A percentile compares a stretch with the other conserved stretches of the same genome.
Conservation (phyloP, 257 asterid species). For the Asclepias syriaca region DNA sequence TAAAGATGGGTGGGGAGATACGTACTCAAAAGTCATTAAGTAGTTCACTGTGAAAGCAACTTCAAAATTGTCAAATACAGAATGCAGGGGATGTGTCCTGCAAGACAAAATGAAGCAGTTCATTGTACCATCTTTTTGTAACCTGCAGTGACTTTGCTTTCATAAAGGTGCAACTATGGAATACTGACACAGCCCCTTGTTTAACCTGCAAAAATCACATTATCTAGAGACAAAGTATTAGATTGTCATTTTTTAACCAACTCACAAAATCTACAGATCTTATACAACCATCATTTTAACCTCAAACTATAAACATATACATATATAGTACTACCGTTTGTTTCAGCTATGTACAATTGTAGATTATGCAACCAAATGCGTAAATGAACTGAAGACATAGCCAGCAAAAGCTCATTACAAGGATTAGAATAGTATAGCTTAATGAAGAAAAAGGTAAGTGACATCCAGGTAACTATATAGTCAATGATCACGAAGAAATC, state of each 20-base stretch:
- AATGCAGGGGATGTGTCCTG: background rate
- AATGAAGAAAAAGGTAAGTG: background rate
- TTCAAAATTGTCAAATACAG: background rate
- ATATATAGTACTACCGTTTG: background rate
- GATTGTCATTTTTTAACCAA: background rate
- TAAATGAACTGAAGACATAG: background rate
- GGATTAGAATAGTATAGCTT: background rate
- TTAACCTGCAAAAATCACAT: background rate
- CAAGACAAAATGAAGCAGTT: background rate
- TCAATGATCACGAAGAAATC: constrained; percentile 84
- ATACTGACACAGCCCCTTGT: background rate
- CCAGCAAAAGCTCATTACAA: background rate
- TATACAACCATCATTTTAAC: background rate
- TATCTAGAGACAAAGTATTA: background rate
- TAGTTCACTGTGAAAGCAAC: background rate
- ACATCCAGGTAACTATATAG: background rate
- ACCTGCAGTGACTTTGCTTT: background rate
- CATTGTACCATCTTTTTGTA: background rate
- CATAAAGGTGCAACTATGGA: background rate
- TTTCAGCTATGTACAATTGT: constrained; percentile 2
- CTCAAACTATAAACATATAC: background rate
- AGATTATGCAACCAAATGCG: background rate
- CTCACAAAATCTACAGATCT: background rate
- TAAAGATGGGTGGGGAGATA: background rate
- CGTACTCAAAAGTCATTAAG: background rate